These are phyloP conservation scores for Saturnispora hagleri DNA, from an alignment of 805 yeast genomes.

Conservation along the genomic window DNA sequence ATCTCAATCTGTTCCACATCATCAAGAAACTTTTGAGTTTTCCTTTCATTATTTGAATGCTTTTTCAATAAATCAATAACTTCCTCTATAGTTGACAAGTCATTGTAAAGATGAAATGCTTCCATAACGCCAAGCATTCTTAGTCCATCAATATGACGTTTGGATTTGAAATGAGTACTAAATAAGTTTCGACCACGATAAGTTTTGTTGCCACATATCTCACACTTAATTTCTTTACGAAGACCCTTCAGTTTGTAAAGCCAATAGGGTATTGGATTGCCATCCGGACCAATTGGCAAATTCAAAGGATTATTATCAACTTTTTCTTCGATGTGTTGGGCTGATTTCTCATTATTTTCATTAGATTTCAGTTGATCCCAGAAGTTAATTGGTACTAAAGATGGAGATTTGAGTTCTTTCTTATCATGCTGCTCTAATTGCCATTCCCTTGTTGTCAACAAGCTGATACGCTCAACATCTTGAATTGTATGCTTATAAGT, in stretches of 20 bases:
- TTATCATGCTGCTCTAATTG: constrained; percentile 41
- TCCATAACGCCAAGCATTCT: constrained; percentile 63
- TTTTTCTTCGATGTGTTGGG: constrained; percentile 26
- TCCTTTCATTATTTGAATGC: not conserved
- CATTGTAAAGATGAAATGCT: constrained; percentile 41
- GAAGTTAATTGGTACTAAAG: constrained; percentile 1
- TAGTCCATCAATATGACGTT: constrained; percentile 66
- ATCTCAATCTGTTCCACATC: constrained; percentile 79
- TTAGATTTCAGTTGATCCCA: constrained; percentile 11
- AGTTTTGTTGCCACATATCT: constrained; percentile 69
- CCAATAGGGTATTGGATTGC: constrained; percentile 91
- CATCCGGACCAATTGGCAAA: constrained; percentile 79
- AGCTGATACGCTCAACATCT: constrained; percentile 55
- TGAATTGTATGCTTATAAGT: constrained; percentile 42
- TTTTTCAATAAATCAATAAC: constrained; percentile 47
- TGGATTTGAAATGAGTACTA: constrained; percentile 65
- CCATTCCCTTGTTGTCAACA: constrained; percentile 65
- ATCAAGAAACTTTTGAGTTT: constrained; percentile 35
- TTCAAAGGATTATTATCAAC: constrained; percentile 38
- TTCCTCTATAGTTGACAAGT: constrained; percentile 57
- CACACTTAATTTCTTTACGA: constrained; percentile 64
- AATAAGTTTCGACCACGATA: constrained; percentile 69
- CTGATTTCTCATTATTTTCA: constrained; percentile 17
- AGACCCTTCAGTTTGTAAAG: constrained; percentile 83
- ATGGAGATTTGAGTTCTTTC: constrained; percentile 8